Evolutionary conservation across 306 rosid genomes (phyloP).

Genomic region (Mimosa bimucronata): DNA sequence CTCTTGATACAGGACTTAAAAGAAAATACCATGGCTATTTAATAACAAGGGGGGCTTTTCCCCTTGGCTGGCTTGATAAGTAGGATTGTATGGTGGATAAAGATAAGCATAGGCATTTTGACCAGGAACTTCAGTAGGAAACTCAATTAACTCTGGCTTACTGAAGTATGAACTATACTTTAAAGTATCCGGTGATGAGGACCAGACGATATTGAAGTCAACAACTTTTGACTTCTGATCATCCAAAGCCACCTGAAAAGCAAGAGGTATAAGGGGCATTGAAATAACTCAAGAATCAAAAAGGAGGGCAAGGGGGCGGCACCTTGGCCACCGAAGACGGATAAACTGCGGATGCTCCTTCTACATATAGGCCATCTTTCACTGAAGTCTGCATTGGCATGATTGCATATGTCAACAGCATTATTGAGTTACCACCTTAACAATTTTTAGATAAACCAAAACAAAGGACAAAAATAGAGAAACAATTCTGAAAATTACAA

Average conservation of each 20-base stretch:
- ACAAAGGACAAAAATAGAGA: conserved; percentile 9
- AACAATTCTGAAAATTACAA: conserved; percentile 53
- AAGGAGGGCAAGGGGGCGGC: neutral
- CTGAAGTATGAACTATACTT: conserved; percentile 74
- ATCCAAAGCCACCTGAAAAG: conserved; percentile 71
- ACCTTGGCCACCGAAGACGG: conserved; percentile 88
- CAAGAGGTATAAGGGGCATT: conserved; percentile 10
- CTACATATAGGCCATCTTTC: conserved; percentile 64
- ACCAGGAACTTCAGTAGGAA: conserved; percentile 91
- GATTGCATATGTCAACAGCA: neutral
- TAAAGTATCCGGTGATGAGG: conserved; percentile 79
- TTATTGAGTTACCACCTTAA: conserved; percentile 19
- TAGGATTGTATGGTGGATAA: conserved; percentile 78
- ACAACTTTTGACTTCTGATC: conserved; percentile 58
- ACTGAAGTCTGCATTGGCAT: conserved; percentile 61
- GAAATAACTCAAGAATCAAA: conserved; percentile 7
- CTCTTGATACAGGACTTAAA: neutral
- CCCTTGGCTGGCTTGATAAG: conserved; percentile 61
- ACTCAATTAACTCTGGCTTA: conserved; percentile 81
- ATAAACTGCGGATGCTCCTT: conserved; percentile 79
- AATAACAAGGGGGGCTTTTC: conserved; percentile 88
- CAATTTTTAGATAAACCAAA: conserved; percentile 11
- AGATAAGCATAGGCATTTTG: conserved; percentile 90
- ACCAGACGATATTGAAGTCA: conserved; percentile 75
- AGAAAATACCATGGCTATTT: conserved; percentile 80